phyloP scores from a whole-genome alignment of 495 filamentous ascomycete species.

The Pseudoneurospora amorphoporcata region DNA sequence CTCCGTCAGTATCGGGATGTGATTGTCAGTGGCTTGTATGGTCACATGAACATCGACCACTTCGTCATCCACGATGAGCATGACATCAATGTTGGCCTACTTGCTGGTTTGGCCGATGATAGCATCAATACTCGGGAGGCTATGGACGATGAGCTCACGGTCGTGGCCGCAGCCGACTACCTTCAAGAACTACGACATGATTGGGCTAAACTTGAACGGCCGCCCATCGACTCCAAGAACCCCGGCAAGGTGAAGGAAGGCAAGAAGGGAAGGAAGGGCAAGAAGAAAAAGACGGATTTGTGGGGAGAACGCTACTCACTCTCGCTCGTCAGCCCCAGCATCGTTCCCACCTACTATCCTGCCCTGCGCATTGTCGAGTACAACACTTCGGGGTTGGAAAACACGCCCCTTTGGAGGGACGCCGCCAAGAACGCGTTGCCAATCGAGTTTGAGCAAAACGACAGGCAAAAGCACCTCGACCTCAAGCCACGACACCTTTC shows the following conservation, averaged over 20 bases:
- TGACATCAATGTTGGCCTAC: constrained; percentile 51
- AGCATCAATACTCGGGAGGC: constrained; percentile 18
- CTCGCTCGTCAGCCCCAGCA: constrained; percentile 66
- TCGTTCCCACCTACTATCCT: constrained; percentile 91
- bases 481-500: constrained; percentile 2
- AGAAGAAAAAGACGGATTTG: constrained; percentile 38
- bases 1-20: constrained; percentile 84
- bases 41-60: constrained; percentile 98
- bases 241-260: constrained; percentile 27
- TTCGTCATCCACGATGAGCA: constrained; percentile 86
- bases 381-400: constrained; percentile 74
- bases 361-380: constrained; percentile 82
- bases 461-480: constrained; percentile 14
- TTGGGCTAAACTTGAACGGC: constrained; percentile 68
- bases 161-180: constrained; percentile 62
- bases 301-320: constrained; percentile 81
- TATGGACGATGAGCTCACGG: constrained; percentile 46
- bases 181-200: constrained; percentile 63
- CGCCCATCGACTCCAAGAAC: constrained; percentile 24
- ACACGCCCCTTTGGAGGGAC: constrained; percentile 36
- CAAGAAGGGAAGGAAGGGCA: constrained; percentile 22
- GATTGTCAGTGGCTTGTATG: constrained; percentile 66
- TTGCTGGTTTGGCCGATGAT: constrained; percentile 32
- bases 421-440: not conserved
- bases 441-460: not conserved